These are phyloP conservation scores for Populus pruinosa DNA, from an alignment of 345 rosid species.

Conservation along the genomic window DNA sequence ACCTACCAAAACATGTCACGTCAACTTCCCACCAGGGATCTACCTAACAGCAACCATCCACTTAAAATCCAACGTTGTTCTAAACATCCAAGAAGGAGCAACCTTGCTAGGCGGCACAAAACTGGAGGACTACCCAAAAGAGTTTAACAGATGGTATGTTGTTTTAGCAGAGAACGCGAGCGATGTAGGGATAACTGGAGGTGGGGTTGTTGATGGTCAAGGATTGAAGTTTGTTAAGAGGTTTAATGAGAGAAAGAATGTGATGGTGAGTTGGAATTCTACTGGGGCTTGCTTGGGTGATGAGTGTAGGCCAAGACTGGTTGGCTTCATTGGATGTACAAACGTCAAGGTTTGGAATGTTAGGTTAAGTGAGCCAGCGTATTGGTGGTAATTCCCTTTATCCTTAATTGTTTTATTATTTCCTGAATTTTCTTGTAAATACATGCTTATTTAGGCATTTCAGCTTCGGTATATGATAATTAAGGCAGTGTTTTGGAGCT, in stretches of 20 bases:
- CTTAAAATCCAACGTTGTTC: conserved; percentile 60
- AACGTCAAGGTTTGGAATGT: conserved; percentile 71
- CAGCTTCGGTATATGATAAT: too few species aligned
- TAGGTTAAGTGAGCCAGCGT: conserved; percentile 66
- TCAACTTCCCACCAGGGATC: conserved; percentile 64
- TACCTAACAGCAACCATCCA: conserved; percentile 75
- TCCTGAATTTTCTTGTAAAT: background rate
- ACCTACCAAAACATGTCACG: conserved; percentile 40
- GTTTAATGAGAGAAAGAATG: conserved; percentile 65
- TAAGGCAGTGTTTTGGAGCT: too few species aligned
- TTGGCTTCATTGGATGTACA: conserved; percentile 66
- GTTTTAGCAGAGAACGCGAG: conserved; percentile 67
- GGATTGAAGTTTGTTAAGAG: conserved; percentile 65
- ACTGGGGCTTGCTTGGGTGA: conserved; percentile 85
- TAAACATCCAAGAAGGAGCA: conserved; percentile 59
- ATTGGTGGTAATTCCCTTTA: conserved; percentile 71
- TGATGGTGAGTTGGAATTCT: conserved; percentile 91
- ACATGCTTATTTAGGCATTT: too few species aligned
- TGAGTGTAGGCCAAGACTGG: conserved; percentile 76
- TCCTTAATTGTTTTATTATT: background rate
- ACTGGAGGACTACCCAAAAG: conserved; percentile 60
- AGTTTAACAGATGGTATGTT: conserved; percentile 66
- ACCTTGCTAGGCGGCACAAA: conserved; percentile 63
- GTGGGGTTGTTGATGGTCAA: conserved; percentile 84
- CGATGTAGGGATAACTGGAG: conserved; percentile 86